Base-by-base conservation (phyloP, 495 filamentous ascomycete species). In the Aspergillus mulundensis region DNA sequence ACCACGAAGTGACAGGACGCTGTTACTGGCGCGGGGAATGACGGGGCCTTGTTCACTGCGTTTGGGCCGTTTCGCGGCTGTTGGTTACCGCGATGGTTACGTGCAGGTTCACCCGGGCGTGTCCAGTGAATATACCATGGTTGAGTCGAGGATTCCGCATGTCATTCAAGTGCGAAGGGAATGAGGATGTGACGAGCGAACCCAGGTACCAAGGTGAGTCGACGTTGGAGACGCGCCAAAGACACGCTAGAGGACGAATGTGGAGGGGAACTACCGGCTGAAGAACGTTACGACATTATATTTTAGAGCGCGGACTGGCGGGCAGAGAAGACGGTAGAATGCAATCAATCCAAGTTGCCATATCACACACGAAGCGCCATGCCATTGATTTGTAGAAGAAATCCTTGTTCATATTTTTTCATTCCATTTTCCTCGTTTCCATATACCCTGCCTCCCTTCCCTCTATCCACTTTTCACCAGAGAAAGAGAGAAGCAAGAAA, bases 281-380 rank as follows among this genome's bases (percentile, higher is more conserved):
- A 32, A 19, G 19, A 53, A 53, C 50, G 50, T 53, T 53, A 53
- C 50, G 32, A 53, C 50, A 53, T 53, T 53, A 53, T 53, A 53
- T 53, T 53, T 53, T 53, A 14, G 16, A 64, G 56, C 61, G 63
- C 57, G 61, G 45, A 7, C 42, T 53, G 53, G 32, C 42, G 49
- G 56, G 51, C 57, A 54, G 32, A 30, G 45, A 48, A 49, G 56
- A 50, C 54, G 53, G 56, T 56, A 61, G 57, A 57, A 57, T 32
- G 54, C 46, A 47, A 50, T 56, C 50, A 44, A 62, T 45, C 41
- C 50, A 19, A 49, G 54, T 50, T 34, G 23, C 63, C 61, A 56
- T 63, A 66, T 59, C 59, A 67, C 61, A 66, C 61, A 66, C 57
- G 61, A 61, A 64, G 64, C 64, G 64, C 64, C 61, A 64, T 67